A percentile compares a stretch with the other conserved stretches of the same genome.
phyloP scores from a whole-genome alignment of 2,329 filamentous ascomycete species.

The Talaromyces sp. region DNA sequence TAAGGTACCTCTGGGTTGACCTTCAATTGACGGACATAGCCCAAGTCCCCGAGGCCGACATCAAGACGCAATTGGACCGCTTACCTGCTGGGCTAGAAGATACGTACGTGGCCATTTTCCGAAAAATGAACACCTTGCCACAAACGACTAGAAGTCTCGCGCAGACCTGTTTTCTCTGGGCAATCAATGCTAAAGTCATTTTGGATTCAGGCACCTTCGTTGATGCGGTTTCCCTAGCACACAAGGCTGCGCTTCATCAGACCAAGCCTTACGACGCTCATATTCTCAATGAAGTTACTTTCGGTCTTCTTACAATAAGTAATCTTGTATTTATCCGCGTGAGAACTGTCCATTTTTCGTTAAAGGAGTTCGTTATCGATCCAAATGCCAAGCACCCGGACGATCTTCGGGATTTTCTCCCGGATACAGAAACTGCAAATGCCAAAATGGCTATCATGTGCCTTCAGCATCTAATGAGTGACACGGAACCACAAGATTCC shows the following conservation, averaged over 20 bases:
- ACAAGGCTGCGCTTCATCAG: background rate
- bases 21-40: slow-evolving; percentile 17
- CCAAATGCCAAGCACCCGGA: background rate
- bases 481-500: background rate
- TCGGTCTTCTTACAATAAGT: slow-evolving; percentile 7
- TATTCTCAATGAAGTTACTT: slow-evolving; percentile 1
- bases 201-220: background rate
- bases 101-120: slow-evolving; percentile 13
- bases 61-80: slow-evolving; percentile 10
- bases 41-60: slow-evolving; percentile 2
- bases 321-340: background rate
- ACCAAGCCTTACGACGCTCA: background rate
- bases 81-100: slow-evolving; percentile 13
- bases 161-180: slow-evolving; percentile 16
- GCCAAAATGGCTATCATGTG: slow-evolving; percentile 16
- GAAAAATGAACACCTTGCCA: slow-evolving; percentile 13
- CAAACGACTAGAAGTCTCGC: slow-evolving; percentile 7
- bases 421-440: slow-evolving; percentile 8
- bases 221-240: slow-evolving; percentile 1
- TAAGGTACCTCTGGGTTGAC: slow-evolving; percentile 18
- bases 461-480: slow-evolving; percentile 12
- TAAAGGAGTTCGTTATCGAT: slow-evolving; percentile 14
- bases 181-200: slow-evolving; percentile 5
- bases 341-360: slow-evolving; percentile 15
- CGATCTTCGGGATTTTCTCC: slow-evolving; percentile 10